Evolutionary conservation across 2,329 filamentous ascomycete genomes (phyloP).

Genomic region (Sporothrix luriei): DNA sequence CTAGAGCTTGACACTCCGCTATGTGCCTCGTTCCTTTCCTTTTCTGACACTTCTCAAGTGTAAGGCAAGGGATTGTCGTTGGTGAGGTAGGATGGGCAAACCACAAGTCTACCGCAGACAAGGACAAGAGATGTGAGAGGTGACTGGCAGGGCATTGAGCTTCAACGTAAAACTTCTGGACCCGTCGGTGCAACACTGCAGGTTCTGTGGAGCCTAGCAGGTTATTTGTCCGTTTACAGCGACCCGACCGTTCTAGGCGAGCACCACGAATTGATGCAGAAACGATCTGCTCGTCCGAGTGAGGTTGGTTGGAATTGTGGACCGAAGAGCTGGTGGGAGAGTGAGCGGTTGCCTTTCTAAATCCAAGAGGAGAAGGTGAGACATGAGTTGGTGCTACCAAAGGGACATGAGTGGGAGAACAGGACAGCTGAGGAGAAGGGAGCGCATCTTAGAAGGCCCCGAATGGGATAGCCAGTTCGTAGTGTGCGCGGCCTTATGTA

Average conservation of each 20-base stretch:
- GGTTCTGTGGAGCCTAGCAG: conserved; percentile 35
- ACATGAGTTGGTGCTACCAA: neutral
- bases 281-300: conserved; percentile 25
- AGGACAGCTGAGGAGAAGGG: conserved; percentile 12
- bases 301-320: conserved; percentile 31
- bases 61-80: conserved; percentile 33
- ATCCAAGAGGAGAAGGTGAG: conserved; percentile 17
- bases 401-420: neutral
- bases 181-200: conserved; percentile 42
- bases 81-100: conserved; percentile 39
- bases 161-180: conserved; percentile 42
- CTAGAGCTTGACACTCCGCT: neutral
- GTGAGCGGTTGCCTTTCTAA: conserved; percentile 20
- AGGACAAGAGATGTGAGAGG: conserved; percentile 24
- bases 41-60: conserved; percentile 10
- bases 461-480: conserved; percentile 16
- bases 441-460: neutral
- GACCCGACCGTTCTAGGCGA: conserved; percentile 40
- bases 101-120: neutral
- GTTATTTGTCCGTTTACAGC: conserved; percentile 43
- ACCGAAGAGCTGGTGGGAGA: conserved; percentile 12
- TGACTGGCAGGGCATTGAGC: conserved; percentile 35
- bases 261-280: conserved; percentile 39
- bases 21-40: conserved; percentile 35
- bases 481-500: conserved; percentile 23